A percentile compares a stretch with the other conserved stretches of the same genome.
Evolutionary conservation across 169 alveolate species (phyloP).

Genomic region (Fabrea salina): DNA sequence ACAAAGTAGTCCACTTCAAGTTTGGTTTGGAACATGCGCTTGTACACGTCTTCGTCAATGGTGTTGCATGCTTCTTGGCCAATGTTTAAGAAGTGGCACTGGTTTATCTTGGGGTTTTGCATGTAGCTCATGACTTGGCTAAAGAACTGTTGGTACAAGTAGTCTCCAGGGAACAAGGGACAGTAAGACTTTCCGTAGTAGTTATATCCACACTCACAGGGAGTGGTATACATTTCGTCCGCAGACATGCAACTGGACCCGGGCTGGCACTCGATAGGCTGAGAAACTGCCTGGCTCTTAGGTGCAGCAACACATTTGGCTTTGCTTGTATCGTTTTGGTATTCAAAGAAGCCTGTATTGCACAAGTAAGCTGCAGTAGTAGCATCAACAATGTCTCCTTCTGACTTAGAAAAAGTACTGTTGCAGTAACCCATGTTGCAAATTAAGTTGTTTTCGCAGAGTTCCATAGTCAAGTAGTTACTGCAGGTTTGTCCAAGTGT

Average conservation of each 20-base stretch:
- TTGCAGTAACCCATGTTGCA: constrained; percentile 31
- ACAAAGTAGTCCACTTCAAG: constrained; percentile 27
- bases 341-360: constrained; percentile 13
- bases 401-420: neutral
- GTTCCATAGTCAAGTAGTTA: neutral
- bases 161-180: constrained; percentile 35
- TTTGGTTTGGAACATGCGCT: neutral
- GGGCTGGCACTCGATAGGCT: constrained; percentile 3
- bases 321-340: neutral
- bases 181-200: constrained; percentile 12
- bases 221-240: neutral
- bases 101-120: neutral
- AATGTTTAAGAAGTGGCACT: constrained; percentile 20
- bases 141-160: neutral
- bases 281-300: constrained; percentile 12
- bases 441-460: neutral
- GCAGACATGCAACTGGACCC: neutral
- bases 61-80: neutral
- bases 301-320: constrained; percentile 27
- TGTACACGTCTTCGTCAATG: neutral
- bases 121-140: neutral
- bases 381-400: constrained; percentile 13
- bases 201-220: constrained; percentile 29
- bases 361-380: constrained; percentile 7
- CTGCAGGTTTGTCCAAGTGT: constrained; percentile 6